Evolutionary conservation across 2,329 filamentous ascomycete species (phyloP).

Genomic region (Phaeosphaeriaceae sp.): DNA sequence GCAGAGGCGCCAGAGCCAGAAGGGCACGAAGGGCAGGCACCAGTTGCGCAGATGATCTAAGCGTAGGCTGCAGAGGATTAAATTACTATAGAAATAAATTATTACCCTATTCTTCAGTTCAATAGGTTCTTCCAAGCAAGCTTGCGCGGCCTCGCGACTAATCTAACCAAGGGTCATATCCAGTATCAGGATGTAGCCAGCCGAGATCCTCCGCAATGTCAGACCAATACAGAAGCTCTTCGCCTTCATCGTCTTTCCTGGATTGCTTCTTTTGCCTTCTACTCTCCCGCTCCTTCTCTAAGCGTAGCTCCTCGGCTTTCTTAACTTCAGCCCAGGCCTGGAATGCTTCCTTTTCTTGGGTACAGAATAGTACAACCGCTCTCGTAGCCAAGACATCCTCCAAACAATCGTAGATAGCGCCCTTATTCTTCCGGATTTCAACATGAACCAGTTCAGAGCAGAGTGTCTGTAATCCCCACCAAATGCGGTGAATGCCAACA

Average conservation of each 20-base stretch:
- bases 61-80: too few species aligned
- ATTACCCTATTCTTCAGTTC: too few species aligned
- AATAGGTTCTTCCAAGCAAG: too few species aligned
- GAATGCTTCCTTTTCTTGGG: not conserved
- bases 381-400: slow-evolving; percentile 11
- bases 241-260: not conserved
- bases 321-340: not conserved
- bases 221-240: not conserved
- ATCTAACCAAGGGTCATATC: not conserved
- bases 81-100: too few species aligned
- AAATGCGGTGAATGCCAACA: slow-evolving; percentile 20
- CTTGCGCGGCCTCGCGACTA: too few species aligned
- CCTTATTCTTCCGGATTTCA: slow-evolving; percentile 5
- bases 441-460: slow-evolving; percentile 5
- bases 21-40: too few species aligned
- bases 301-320: too few species aligned
- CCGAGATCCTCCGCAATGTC: not conserved
- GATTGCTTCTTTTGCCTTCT: not conserved
- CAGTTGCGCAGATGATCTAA: too few species aligned
- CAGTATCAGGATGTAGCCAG: not conserved
- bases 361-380: slow-evolving; percentile 11
- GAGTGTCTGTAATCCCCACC: slow-evolving; percentile 5
- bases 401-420: not conserved
- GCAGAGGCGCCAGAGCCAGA: too few species aligned
- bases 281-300: too few species aligned